Evolutionary conservation across 164 flowering plant species (phyloP).

Genomic region (Vitis labrusca): DNA sequence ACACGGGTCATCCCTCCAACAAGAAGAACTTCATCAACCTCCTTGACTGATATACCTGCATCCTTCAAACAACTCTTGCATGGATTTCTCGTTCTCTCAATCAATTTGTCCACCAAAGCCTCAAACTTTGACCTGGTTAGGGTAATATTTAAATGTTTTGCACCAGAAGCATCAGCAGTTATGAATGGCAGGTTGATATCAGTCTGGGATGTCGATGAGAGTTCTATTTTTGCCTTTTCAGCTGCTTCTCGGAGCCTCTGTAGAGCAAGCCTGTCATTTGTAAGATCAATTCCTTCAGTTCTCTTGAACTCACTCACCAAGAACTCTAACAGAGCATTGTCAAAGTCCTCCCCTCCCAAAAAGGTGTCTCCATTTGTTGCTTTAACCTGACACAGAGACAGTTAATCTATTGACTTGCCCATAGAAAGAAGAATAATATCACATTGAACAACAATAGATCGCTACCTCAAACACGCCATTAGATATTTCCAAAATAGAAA

Average conservation of each 20-base stretch:
- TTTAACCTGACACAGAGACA: constrained; percentile 48
- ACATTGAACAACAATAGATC: neutral
- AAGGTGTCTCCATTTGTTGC: constrained; percentile 85
- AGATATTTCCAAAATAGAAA: constrained; percentile 67
- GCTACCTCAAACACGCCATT: constrained; percentile 72
- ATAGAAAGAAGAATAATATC: neutral
- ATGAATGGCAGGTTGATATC: constrained; percentile 73
- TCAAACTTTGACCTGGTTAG: constrained; percentile 71
- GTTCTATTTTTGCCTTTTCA: constrained; percentile 73
- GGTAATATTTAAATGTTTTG: constrained; percentile 68
- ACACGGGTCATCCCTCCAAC: constrained; percentile 82
- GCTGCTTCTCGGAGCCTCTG: constrained; percentile 81
- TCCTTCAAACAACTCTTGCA: constrained; percentile 72
- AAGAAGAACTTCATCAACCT: constrained; percentile 73
- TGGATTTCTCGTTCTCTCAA: constrained; percentile 58
- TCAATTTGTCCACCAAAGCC: constrained; percentile 47
- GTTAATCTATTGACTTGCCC: neutral
- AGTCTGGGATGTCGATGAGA: constrained; percentile 68
- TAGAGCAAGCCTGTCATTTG: constrained; percentile 62
- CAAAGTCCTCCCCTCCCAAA: constrained; percentile 78
- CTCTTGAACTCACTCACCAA: constrained; percentile 63
- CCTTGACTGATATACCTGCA: constrained; percentile 55
- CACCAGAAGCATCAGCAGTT: constrained; percentile 73
- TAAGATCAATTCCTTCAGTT: constrained; percentile 56
- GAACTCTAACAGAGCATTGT: constrained; percentile 57